Evolutionary conservation across 768 basidiomycete genomes (phyloP).

Genomic region (Boletus rubropictus): DNA sequence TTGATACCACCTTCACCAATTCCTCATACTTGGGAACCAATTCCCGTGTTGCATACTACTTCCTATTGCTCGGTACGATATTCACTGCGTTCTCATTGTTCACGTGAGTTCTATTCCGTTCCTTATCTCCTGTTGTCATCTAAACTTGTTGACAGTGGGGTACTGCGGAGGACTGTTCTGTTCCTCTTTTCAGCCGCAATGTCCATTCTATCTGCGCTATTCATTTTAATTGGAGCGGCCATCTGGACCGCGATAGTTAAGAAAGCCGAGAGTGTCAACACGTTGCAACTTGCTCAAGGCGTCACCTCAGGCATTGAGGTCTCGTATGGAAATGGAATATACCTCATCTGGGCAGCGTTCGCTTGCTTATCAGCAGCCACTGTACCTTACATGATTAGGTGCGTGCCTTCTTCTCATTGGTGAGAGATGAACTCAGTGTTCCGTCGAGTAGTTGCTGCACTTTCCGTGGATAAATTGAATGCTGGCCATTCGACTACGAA

Average conservation of each 20-base stretch:
- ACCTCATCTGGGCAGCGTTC: constrained; percentile 71
- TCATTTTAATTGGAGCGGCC: constrained; percentile 62
- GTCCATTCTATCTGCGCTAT: constrained; percentile 52
- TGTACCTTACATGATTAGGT: constrained; percentile 77
- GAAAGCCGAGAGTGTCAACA: constrained; percentile 56
- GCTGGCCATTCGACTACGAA: constrained; percentile 24
- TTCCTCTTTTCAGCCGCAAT: constrained; percentile 65
- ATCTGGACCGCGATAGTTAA: constrained; percentile 77
- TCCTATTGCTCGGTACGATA: constrained; percentile 67
- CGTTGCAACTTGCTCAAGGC: constrained; percentile 36
- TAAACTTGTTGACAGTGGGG: constrained; percentile 43
- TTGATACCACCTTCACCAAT: constrained; percentile 49
- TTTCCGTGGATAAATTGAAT: constrained; percentile 53
- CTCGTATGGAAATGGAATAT: constrained; percentile 55
- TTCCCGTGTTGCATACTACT: constrained; percentile 69
- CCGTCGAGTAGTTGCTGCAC: constrained; percentile 65
- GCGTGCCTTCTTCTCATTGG: constrained; percentile 18
- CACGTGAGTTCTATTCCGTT: constrained; percentile 43
- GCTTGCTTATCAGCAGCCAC: constrained; percentile 58
- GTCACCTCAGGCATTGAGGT: constrained; percentile 58
- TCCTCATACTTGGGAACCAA: constrained; percentile 57
- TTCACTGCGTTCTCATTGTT: constrained; percentile 59
- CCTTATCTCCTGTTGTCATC: not conserved
- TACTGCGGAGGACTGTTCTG: constrained; percentile 56
- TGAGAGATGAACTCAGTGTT: not conserved